Base-by-base conservation (phyloP, 2,329 filamentous ascomycete species). In the Lachnellula occidentalis region DNA sequence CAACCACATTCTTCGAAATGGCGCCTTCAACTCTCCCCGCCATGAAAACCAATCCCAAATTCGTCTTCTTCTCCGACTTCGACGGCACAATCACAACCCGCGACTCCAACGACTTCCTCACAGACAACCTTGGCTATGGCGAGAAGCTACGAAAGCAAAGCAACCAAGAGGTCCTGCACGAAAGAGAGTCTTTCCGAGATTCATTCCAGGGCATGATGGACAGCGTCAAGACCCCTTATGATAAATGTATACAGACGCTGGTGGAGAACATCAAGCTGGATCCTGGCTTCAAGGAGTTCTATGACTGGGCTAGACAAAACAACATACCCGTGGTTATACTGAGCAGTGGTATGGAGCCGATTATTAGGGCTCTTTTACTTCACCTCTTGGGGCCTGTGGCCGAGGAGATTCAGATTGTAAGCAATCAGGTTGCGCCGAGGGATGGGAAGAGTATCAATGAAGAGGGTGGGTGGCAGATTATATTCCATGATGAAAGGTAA, bases 31-130 rank as follows among this genome's bases (percentile, higher is more conserved):
- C 65, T 54, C 79, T 82, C 24, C 81, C 82, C 53, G 82, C 82
- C 45, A 74, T 86, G 70, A 76, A 76, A 66, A 83, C 78, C 55
- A 84, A 87, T 70, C 92, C 92, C 50, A 88, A 90, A 74, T 88
- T 90, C 77, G 92, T 99, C 77, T 96, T 99, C 81, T 97, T 97
- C 78, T 96, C 92, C 64, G 94, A 99, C 75, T 97, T 97, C 70
- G 94, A 99, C 73, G 94, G 94, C 67, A 97, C 92, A 51, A 92
- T 96, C 70, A 96, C 92, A 48, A 79, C 78, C 53, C 76, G 80
- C 66, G 83, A 86, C 72, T 81, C 77, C 69, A 86, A 85, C 69
- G 81, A 83, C 72, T 81, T 73, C 71, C 76, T 92, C 83, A 96
- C 92, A 55, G 94, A 97, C 76, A 94, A 89, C 73, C 80, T 96